Base-by-base conservation (phyloP, 78 protist genomes). In the Cavenderia fasciculata region DNA sequence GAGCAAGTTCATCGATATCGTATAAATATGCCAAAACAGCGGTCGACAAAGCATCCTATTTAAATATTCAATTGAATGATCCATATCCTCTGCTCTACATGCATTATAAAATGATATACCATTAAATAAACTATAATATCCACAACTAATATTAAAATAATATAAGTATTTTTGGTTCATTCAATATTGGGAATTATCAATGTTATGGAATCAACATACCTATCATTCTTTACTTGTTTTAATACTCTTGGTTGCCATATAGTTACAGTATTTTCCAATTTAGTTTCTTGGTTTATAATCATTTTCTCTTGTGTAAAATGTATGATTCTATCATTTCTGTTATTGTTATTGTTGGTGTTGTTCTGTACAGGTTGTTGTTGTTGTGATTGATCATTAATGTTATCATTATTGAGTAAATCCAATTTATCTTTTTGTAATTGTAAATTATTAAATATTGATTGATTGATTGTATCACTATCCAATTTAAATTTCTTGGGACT, bases 61-160 rank as follows among this genome's bases (percentile, higher is more conserved):
- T 33, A 51, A 82, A 10, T 66, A 36, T 4, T 18, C 59, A 44
- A 18, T 27, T 0, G 74, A 49, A 49, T 49, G 54, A 49, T 12
- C 14, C 54, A 49, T 49, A n/a, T 2, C n/a, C 33, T 40, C 38
- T 43, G 72, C 44, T 6, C 7, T 21, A 63, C 43, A 34, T 33
- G 72, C 14, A 4, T 63, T 63, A 40, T 36, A 63, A 63, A 40
- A 1, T 16, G 47, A 63, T 27, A 63, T 63, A 11, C 72, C 72
- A 57, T 82, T 82, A 43, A 27, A 82, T n/a, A 82, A 56, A 56
- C 90, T 66, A 82, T 82, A 82, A 12, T 82, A 82, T 29, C 90
- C 90, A 68, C 90, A 82, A 56, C 90, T 82, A 63, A 25, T 57
- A 10, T 18, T 21, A 57, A 57, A 57, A 5, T 4, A 52, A 12